phyloP scores from a whole-genome alignment of 345 rosid genomes.

The Linum lewisii region DNA sequence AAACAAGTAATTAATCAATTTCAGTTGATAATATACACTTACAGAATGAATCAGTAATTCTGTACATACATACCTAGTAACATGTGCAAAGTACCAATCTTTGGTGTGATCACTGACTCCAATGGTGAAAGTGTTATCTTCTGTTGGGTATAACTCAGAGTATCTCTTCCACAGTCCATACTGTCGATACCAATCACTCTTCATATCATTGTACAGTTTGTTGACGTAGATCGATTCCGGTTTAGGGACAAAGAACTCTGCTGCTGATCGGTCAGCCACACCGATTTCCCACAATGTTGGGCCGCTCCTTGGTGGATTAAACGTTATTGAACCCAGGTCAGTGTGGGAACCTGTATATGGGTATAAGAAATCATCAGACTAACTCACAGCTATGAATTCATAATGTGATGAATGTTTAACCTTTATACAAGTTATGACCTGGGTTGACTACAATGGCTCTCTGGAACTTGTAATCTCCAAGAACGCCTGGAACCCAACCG shows the following conservation, averaged over 20 bases:
- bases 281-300: constrained; percentile 2
- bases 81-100: constrained; percentile 5
- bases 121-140: neutral
- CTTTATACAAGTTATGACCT: neutral
- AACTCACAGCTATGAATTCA: neutral
- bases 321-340: neutral
- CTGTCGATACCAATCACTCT: neutral
- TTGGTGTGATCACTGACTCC: neutral
- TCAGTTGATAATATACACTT: too few relatives aligned
- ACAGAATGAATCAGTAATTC: neutral
- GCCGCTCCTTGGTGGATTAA: neutral
- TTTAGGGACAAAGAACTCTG: constrained; percentile 2
- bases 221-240: neutral
- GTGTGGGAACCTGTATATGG: neutral
- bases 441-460: neutral
- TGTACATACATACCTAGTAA: neutral
- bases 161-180: constrained; percentile 1
- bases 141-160: neutral
- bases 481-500: neutral
- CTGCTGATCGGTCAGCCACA: neutral
- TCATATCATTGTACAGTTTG: neutral
- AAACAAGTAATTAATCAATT: too few relatives aligned
- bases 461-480: constrained; percentile 1
- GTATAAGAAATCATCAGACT: neutral
- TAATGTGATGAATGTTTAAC: too few relatives aligned